A percentile compares a stretch with the other conserved stretches of the same genome.
Conservation (phyloP, 805 yeast species). For the Wickerhamiella nectarea region DNA sequence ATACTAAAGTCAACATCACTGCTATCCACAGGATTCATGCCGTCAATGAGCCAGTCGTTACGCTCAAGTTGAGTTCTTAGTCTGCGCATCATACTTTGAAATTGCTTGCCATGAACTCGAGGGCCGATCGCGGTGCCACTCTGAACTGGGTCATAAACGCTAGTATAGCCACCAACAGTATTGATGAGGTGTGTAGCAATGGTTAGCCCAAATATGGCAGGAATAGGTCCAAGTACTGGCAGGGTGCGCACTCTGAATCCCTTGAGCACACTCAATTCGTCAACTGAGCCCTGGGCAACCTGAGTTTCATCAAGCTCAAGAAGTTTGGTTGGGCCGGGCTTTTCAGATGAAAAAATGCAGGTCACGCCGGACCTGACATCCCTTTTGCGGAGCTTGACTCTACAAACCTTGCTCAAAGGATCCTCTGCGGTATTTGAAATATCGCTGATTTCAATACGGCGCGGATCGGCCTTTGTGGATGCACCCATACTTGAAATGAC, state of each 20-base stretch:
- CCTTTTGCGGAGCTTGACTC: conserved; percentile 66
- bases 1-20: conserved; percentile 68
- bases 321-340: conserved; percentile 88
- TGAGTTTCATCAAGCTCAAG: conserved; percentile 78
- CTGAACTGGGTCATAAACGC: conserved; percentile 27
- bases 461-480: conserved; percentile 90
- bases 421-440: conserved; percentile 86
- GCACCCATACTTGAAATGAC: conserved; percentile 94
- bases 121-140: conserved; percentile 76
- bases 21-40: conserved; percentile 50
- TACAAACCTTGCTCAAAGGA: conserved; percentile 73
- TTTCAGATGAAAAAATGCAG: conserved; percentile 84
- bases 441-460: conserved; percentile 80
- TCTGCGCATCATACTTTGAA: conserved; percentile 70
- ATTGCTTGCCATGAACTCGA: conserved; percentile 69
- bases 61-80: conserved; percentile 80
- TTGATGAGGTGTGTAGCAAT: conserved; percentile 76
- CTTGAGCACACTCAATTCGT: conserved; percentile 70
- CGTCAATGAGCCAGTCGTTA: conserved; percentile 49
- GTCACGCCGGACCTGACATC: conserved; percentile 71
- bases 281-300: conserved; percentile 67
- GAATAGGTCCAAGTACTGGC: conserved; percentile 95
- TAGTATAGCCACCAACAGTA: conserved; percentile 68
- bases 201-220: conserved; percentile 88
- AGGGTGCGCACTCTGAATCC: conserved; percentile 88